A percentile compares a stretch with the other conserved stretches of the same genome.
Conservation (phyloP, 2,329 filamentous ascomycete genomes). For the Aureobasidium sp. region DNA sequence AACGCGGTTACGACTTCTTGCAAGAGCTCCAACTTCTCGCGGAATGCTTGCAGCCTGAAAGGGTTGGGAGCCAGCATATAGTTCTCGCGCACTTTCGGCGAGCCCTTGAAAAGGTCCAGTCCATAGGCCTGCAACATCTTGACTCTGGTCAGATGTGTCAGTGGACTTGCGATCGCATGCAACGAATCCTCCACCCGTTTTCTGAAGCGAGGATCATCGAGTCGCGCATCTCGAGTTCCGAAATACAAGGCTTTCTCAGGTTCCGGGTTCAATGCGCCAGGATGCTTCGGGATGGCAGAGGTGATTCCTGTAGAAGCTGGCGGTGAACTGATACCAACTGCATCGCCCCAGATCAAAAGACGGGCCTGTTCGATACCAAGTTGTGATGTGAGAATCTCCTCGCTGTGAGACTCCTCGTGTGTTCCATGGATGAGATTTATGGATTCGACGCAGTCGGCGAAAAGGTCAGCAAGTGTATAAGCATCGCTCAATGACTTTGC, state of each 20-base stretch:
- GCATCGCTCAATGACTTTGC: slow-evolving; percentile 29
- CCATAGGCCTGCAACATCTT: slow-evolving; percentile 40
- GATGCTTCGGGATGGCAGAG: slow-evolving; percentile 37
- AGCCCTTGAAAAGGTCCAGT: slow-evolving; percentile 28
- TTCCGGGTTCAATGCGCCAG: slow-evolving; percentile 37
- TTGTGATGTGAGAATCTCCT: slow-evolving; percentile 36
- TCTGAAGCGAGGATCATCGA: slow-evolving; percentile 33
- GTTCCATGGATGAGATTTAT: slow-evolving; percentile 39
- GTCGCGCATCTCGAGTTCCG: slow-evolving; percentile 32
- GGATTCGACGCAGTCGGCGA: slow-evolving; percentile 41
- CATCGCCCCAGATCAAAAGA: slow-evolving; percentile 42
- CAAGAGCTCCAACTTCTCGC: slow-evolving; percentile 37
- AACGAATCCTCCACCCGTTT: slow-evolving; percentile 33
- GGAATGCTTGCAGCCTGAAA: slow-evolving; percentile 35
- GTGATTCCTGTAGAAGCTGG: slow-evolving; percentile 33
- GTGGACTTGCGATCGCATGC: slow-evolving; percentile 39
- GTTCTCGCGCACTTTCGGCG: slow-evolving; percentile 36
- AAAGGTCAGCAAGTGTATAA: slow-evolving; percentile 36
- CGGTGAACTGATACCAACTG: slow-evolving; percentile 37
- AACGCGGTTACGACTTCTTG: slow-evolving; percentile 28
- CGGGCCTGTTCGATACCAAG: slow-evolving; percentile 41
- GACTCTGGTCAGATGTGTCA: slow-evolving; percentile 30
- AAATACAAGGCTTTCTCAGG: slow-evolving; percentile 39
- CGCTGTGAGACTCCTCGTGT: slow-evolving; percentile 34
- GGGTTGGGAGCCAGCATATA: slow-evolving; percentile 11